These are phyloP conservation scores for Candida multigemmis DNA, from an alignment of 805 yeast species.

Conservation along the genomic window DNA sequence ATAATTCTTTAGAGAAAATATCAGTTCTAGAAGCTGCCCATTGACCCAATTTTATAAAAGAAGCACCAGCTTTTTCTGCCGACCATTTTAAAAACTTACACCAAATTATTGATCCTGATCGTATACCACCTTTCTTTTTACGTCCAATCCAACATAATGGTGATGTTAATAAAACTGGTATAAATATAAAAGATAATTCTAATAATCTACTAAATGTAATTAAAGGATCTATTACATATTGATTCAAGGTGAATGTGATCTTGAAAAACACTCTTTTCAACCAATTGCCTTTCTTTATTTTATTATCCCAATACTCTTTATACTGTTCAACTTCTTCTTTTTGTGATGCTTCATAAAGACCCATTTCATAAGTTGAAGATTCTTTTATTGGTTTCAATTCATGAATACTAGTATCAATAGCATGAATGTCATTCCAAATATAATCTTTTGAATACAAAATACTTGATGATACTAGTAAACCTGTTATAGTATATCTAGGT, in stretches of 20 bases:
- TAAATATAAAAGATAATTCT: constrained; percentile 55
- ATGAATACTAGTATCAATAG: constrained; percentile 24
- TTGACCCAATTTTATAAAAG: constrained; percentile 87
- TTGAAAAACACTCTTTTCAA: constrained; percentile 22
- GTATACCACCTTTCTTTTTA: constrained; percentile 16
- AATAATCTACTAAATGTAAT: constrained; percentile 60
- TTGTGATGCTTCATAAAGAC: constrained; percentile 53
- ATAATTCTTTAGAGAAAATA: constrained; percentile 71
- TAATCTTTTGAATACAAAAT: no score
- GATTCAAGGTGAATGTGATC: constrained; percentile 37
- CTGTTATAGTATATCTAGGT: no score
- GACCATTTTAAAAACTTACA: constrained; percentile 51
- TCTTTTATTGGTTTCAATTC: constrained; percentile 33
- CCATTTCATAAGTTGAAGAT: constrained; percentile 65
- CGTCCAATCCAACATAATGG: constrained; percentile 60
- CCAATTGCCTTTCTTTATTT: constrained; percentile 10
- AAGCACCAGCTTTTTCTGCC: constrained; percentile 85
- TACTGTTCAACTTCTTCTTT: constrained; percentile 38
- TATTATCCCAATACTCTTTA: constrained; percentile 18
- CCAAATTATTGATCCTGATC: constrained; percentile 67
- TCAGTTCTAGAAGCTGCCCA: constrained; percentile 99
- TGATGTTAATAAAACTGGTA: constrained; percentile 58
- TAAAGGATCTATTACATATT: constrained; percentile 60
- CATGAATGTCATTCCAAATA: constrained; percentile 25
- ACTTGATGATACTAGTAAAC: no score